Evolutionary conservation across 441 rosid genomes (phyloP).

Genomic region (Brassica balearica): DNA sequence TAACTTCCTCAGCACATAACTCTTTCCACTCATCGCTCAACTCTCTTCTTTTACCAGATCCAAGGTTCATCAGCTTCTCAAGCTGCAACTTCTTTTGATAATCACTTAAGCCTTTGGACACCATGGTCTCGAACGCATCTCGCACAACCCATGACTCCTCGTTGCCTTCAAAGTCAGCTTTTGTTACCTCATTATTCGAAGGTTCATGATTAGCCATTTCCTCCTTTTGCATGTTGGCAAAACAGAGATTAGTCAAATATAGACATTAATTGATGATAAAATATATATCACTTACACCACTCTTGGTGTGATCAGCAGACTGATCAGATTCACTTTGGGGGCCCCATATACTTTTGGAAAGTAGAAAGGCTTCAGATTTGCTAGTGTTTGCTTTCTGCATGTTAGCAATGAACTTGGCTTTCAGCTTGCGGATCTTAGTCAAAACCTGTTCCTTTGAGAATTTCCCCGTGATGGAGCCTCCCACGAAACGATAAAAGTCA

Average conservation of each 20-base stretch:
- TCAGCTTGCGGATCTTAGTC: conserved; percentile 31
- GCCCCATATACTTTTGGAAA: neutral
- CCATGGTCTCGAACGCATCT: conserved; percentile 38
- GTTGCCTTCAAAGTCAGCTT: neutral
- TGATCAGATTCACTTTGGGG: neutral
- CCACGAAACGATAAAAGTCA: neutral
- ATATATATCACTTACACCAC: conserved; percentile 1
- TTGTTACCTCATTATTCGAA: neutral
- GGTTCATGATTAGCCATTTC: neutral
- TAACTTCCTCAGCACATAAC: conserved; percentile 1
- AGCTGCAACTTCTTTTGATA: conserved; percentile 20
- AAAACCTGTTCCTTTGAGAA: conserved; percentile 21
- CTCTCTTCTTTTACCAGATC: conserved; percentile 21
- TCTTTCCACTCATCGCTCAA: conserved; percentile 38
- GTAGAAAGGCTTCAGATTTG: neutral
- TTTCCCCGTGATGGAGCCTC: neutral
- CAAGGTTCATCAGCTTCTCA: conserved; percentile 36
- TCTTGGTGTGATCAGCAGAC: neutral
- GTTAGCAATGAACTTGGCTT: conserved; percentile 5
- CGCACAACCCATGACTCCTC: conserved; percentile 12
- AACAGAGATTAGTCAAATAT: too few species aligned
- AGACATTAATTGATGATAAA: neutral
- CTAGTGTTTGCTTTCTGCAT: conserved; percentile 14
- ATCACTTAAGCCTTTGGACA: conserved; percentile 21
- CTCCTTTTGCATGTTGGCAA: neutral